These are phyloP conservation scores for Plasmodium cynomolgi DNA, from an alignment of 169 alveolate species.

Conservation along the genomic window DNA sequence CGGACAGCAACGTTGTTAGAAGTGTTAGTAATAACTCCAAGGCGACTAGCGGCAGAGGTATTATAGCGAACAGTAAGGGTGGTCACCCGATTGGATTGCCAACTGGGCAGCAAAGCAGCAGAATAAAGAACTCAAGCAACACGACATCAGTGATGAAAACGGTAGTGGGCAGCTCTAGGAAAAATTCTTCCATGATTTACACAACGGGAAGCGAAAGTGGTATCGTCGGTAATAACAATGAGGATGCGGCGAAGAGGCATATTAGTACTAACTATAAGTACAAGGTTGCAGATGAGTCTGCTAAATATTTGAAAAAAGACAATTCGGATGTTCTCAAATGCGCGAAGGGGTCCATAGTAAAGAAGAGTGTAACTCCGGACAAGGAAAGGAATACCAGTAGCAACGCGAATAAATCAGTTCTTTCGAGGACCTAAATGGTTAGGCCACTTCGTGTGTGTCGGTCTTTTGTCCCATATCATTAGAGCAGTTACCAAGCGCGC, in stretches of 20 bases:
- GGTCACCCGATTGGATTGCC: not conserved
- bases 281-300: conserved; percentile 2
- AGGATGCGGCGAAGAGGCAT: not conserved
- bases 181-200: conserved; percentile 2
- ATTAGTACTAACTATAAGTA: conserved; percentile 14
- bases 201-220: not conserved
- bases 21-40: not conserved
- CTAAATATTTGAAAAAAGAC: not conserved
- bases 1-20: conserved; percentile 2
- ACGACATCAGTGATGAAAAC: not conserved
- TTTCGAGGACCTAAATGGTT: not conserved
- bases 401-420: not conserved
- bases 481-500: not conserved
- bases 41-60: not conserved
- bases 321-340: not conserved
- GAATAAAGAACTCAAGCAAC: conserved; percentile 4
- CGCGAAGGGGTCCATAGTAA: not conserved
- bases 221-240: not conserved
- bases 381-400: not conserved
- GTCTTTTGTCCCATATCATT: not conserved
- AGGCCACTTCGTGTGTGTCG: not conserved
- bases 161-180: not conserved
- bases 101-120: not conserved
- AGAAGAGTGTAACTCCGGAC: conserved; percentile 3
- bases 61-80: not conserved